Evolutionary conservation across 805 yeast genomes (phyloP), one percentile per base, ranked within the genome.

Genomic region (Barnettozyma populi): DNA sequence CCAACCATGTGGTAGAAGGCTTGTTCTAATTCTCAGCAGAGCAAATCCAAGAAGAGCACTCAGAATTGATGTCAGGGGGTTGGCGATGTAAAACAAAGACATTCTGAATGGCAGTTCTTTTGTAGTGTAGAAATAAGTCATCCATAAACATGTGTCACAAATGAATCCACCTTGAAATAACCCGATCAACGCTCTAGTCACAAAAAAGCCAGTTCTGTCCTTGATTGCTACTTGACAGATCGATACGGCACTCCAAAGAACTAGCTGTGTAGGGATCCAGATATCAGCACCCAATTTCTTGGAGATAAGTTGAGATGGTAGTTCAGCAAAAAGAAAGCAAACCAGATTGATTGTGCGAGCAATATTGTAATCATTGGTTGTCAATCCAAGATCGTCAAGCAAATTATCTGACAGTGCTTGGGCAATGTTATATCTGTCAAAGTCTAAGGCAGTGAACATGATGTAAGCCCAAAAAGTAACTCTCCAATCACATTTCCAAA

Each of bases 81-180:
- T 68, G 3, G 84, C 72, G 20, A 79, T 71, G 75, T 83, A 83
- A 59, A 84, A 82, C 55, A 72, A 72, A 0, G 85, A 75, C 25
- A 82, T 65, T 46, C 89, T 67, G 21, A 79, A 61, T 1, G 86
- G 71, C 16, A 84, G 67, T 61, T 84, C 89, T 25, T 69, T 61
- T 27, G 75, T 59, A 9, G 79, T 83, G 65, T 77, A 84, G 64
- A 82, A 84, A 62, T 82, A 84, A 2, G 84, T 75, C 62, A 84
- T 66, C 80, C 84, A 84, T 42, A 82, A 64, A 47, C 78, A 73
- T 31, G 76, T 65, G 55, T 82, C 88, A 31, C 85, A 82, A 46
- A 84, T 82, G 50, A 82, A 82, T 0, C 89, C 88, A 48, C 88
- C 88, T 60, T 83, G 82, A n/a, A 78, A 61, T 4, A 74, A 56